Evolutionary conservation across 108 stramenopile genomes (phyloP).

Genomic region (Skeletonema marinoi): DNA sequence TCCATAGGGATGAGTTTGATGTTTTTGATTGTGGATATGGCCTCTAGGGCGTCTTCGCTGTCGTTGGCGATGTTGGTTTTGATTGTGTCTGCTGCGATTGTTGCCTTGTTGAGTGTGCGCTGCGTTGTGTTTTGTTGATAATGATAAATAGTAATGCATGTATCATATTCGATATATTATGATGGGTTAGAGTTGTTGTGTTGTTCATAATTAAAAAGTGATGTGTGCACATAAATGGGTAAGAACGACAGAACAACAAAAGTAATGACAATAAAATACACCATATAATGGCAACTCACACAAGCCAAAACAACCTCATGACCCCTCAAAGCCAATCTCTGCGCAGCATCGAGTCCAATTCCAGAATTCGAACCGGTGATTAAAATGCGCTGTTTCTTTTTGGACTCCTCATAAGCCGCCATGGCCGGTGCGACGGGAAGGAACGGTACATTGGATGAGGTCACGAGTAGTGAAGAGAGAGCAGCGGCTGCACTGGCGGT

Average conservation of each 20-base stretch:
- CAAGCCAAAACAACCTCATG: conserved; percentile 74
- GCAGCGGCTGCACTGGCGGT: background rate
- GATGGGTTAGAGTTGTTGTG: no score
- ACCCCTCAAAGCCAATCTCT: conserved; percentile 56
- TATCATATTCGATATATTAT: background rate
- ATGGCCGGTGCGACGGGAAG: background rate
- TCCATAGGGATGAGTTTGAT: conserved; percentile 70
- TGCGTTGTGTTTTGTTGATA: background rate
- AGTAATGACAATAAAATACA: no score
- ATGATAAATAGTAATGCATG: background rate
- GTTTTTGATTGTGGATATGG: conserved; percentile 24
- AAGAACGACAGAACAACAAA: no score
- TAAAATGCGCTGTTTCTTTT: conserved; percentile 33
- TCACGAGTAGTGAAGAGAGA: conserved; percentile 20
- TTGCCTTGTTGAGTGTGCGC: conserved; percentile 74
- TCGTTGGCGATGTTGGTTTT: conserved; percentile 36
- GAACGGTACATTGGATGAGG: background rate
- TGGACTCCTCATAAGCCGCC: conserved; percentile 13
- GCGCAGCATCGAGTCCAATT: conserved; percentile 83
- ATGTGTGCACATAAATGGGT: no score
- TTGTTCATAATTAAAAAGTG: no score
- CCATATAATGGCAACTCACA: no score
- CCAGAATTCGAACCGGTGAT: conserved; percentile 69
- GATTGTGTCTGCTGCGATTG: conserved; percentile 50
- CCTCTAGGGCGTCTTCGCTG: conserved; percentile 40